These are phyloP conservation scores for Centaurea solstitialis DNA, from an alignment of 129 eudicot species.

Conservation along the genomic window DNA sequence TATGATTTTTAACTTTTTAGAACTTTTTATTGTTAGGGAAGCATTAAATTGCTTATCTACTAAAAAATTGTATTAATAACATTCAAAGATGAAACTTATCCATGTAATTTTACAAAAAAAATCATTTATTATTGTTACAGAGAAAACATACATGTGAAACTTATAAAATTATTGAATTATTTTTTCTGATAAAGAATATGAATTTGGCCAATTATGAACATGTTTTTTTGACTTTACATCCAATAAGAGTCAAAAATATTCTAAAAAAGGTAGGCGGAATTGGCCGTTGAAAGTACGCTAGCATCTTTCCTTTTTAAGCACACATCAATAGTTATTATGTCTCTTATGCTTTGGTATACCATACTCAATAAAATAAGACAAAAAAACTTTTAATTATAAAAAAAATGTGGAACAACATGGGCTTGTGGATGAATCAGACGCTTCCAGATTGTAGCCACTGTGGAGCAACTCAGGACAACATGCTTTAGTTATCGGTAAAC, in stretches of 20 bases:
- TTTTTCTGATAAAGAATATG: neutral
- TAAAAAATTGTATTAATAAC: neutral
- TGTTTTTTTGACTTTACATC: neutral
- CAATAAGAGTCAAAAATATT: neutral
- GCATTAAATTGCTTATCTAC: neutral
- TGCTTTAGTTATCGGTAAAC: too few species aligned
- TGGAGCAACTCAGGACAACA: too few species aligned
- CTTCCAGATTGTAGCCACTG: too few species aligned
- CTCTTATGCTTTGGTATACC: neutral
- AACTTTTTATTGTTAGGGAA: neutral
- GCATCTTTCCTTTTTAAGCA: constrained; percentile 12
- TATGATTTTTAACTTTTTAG: neutral
- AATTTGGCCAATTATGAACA: neutral
- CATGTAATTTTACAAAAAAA: too few species aligned
- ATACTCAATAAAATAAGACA: too few species aligned
- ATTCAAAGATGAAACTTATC: neutral
- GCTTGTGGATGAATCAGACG: too few species aligned
- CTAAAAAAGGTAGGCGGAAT: constrained; percentile 7
- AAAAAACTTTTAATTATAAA: too few species aligned
- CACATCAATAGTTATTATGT: neutral
- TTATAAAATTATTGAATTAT: neutral
- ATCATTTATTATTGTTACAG: neutral
- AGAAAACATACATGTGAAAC: neutral
- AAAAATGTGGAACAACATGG: too few species aligned
- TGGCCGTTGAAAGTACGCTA: constrained; percentile 15